These are phyloP conservation scores for Allium fistulosum DNA, from an alignment of 106 monocot genomes.

Conservation along the genomic window DNA sequence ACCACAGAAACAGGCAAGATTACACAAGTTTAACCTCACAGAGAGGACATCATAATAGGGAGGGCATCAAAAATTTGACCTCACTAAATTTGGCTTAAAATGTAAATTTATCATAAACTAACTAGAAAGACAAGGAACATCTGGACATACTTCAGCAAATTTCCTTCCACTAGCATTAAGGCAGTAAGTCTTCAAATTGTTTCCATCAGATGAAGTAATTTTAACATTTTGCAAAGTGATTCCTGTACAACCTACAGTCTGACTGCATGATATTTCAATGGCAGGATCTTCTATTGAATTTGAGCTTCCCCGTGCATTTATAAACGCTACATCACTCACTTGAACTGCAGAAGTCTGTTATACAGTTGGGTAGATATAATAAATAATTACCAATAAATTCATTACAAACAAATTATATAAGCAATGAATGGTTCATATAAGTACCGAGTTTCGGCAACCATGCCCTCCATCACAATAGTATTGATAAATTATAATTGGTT, in stretches of 20 bases:
- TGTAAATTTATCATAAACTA: too few relatives aligned
- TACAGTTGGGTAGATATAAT: too few relatives aligned
- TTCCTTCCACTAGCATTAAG: too few relatives aligned
- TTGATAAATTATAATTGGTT: neutral
- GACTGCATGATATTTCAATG: neutral
- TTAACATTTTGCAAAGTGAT: neutral
- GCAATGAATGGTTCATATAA: neutral
- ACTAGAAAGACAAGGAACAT: conserved; percentile 4
- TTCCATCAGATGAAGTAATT: neutral
- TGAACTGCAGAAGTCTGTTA: neutral
- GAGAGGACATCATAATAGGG: too few relatives aligned
- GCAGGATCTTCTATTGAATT: neutral
- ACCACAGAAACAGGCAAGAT: too few relatives aligned
- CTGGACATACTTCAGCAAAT: neutral
- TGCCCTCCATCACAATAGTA: neutral
- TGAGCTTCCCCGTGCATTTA: neutral
- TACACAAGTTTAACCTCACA: too few relatives aligned
- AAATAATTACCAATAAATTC: too few relatives aligned
- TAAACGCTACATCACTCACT: neutral
- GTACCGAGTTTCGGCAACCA: neutral
- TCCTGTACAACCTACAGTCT: neutral
- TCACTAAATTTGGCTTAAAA: too few relatives aligned
- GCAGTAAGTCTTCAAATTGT: too few relatives aligned
- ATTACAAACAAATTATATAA: neutral
- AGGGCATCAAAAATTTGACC: too few relatives aligned